These are phyloP conservation scores for Russula olivacea DNA, from an alignment of 768 basidiomycete species.

Conservation along the genomic window DNA sequence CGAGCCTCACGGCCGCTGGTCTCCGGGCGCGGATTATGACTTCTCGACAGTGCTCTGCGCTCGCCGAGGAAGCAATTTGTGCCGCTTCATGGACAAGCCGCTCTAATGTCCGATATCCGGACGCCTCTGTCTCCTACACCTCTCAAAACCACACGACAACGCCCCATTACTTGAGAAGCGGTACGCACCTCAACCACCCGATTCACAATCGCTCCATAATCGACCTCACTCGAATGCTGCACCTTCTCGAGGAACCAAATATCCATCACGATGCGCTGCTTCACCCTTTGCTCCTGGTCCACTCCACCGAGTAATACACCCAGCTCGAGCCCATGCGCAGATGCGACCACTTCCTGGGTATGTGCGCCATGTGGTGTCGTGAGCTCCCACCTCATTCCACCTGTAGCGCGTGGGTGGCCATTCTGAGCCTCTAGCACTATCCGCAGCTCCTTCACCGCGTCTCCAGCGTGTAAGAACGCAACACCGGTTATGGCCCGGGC, in stretches of 20 bases:
- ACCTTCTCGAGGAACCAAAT: slow-evolving; percentile 17
- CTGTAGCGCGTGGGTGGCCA: slow-evolving; percentile 13
- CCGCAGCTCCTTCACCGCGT: slow-evolving; percentile 10
- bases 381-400: slow-evolving; percentile 18
- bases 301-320: slow-evolving; percentile 8
- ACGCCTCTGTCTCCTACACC: slow-evolving; percentile 9
- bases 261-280: slow-evolving; percentile 18
- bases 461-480: slow-evolving; percentile 14
- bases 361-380: slow-evolving; percentile 8
- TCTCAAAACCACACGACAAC: not conserved
- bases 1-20: slow-evolving; percentile 4
- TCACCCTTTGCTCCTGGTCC: slow-evolving; percentile 10
- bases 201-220: slow-evolving; percentile 12
- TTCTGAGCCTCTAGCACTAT: slow-evolving; percentile 11
- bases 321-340: slow-evolving; percentile 14
- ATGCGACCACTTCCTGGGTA: slow-evolving; percentile 8
- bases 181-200: slow-evolving; percentile 16
- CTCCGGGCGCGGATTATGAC: slow-evolving; percentile 14
- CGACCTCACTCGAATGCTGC: slow-evolving; percentile 12
- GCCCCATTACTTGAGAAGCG: not conserved
- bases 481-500: slow-evolving; percentile 12
- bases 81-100: slow-evolving; percentile 16
- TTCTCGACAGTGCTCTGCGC: slow-evolving; percentile 10
- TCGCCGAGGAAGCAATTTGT: slow-evolving; percentile 12
- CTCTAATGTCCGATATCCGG: slow-evolving; percentile 12